Evolutionary conservation across 345 rosid genomes (phyloP), one percentile per base, ranked within the genome.

Genomic region (Boechera stricta): DNA sequence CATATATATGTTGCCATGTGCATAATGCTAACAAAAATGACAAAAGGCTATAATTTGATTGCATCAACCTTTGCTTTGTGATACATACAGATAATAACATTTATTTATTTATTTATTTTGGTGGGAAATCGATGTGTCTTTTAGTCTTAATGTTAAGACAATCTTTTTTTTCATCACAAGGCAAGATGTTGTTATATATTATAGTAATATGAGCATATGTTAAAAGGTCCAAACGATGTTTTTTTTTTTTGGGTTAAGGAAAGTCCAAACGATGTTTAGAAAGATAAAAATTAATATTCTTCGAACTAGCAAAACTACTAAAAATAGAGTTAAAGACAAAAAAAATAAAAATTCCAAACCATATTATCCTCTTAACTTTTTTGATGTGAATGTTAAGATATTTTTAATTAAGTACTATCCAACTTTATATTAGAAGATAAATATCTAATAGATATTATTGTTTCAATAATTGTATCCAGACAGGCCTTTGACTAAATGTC

Each of bases 1-100:
- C 76, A 48, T 64, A 16, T 64, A 64, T 64, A 64, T 64, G 72
- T 64, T 77, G 72, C 72, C 81, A 77, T 77, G 81, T 77, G 81
- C 81, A 55, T 7, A 64, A 35, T 71, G 54, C 76, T 77, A 63
- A 63, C 76, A 63, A 47, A 63, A 54, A 21, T 56, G 60, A 77
- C 35, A 77, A 71, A 77, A 64, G 35, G 29, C 65, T 63, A 68
- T 52, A 47, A 21, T 10, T 63, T 69, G 64, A 53, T 53, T 62
- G 58, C 75, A 33, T 62, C 52, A 69, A 33, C 71, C 75, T 63
- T 54, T 69, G 28, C 52, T 62, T 39, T 33, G 56, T 36, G 71
- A 53, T 76, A 10, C 48, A 36, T 71, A 59, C 38, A 65, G 48
- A 36, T 71, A 5, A 55, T 70, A 39, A 12, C 16, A 59, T 69